Conservation (phyloP, 176 grass and related monocot genomes). For the Hsuehochloa calcarea region DNA sequence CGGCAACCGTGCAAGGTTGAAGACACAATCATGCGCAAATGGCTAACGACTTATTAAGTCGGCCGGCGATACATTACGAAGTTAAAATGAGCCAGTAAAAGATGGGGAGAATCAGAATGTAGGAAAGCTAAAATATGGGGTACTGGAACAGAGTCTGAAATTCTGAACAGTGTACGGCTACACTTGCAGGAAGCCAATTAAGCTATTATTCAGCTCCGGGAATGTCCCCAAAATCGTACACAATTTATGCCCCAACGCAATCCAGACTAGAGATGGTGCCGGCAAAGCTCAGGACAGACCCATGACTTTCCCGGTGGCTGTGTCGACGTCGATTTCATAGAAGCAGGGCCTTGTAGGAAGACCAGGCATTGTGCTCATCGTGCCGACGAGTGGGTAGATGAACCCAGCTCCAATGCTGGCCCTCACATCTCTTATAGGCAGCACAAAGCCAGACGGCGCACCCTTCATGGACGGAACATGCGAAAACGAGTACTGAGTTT, state of each 20-base stretch:
- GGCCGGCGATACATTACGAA: not conserved
- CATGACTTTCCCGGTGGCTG: conserved; percentile 59
- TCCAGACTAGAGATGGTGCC: not conserved
- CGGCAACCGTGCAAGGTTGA: not conserved
- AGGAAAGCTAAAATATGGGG: not conserved
- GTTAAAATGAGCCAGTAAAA: not conserved
- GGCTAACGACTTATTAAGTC: not conserved
- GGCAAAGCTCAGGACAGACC: conserved; percentile 58
- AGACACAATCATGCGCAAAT: not conserved
- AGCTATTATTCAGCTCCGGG: conserved; percentile 25
- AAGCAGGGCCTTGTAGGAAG: conserved; percentile 96
- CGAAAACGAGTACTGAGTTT: conserved; percentile 96
- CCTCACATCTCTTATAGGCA: conserved; percentile 86
- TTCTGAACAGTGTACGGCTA: not conserved
- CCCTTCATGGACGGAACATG: conserved; percentile 83
- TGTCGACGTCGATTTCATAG: conserved; percentile 86
- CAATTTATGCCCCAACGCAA: not conserved
- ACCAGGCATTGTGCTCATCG: conserved; percentile 96
- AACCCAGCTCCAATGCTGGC: conserved; percentile 93
- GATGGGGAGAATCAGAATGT: not conserved
- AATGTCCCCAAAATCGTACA: conserved; percentile 16
- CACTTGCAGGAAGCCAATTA: not conserved
- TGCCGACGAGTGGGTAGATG: conserved; percentile 88
- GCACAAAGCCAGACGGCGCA: conserved; percentile 54
- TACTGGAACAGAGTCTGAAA: not conserved